Evolutionary conservation across 768 basidiomycete genomes (phyloP), one percentile per base, ranked within the genome.

Genomic region (Rhizopogon vinicolor): DNA sequence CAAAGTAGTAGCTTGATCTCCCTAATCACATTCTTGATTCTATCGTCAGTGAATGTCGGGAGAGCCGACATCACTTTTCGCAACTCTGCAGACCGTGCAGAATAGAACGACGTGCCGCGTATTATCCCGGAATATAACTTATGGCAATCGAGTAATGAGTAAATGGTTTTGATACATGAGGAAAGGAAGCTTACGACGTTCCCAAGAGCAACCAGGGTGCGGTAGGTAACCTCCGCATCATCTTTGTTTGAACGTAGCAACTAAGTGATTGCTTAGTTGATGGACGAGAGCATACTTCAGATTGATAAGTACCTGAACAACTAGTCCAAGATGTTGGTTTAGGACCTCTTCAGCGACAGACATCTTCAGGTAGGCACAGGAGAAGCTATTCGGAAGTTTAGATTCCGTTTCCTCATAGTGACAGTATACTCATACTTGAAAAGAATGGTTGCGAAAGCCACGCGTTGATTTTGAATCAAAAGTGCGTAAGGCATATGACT

Each of bases 371-470:
- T 71, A 68, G 37, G 84, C 66, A 60, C 87, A 89, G 2, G 89
- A 91, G 54, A 87, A 70, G 64, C 89, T 91, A 54, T n/a, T 8
- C 22, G 43, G 31, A 22, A 7, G 44, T 51, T 44, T 62, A 57
- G 44, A 54, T 51, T 29, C 37, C 29, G 13, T 7, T 39, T 19
- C 18, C 41, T 9, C 14, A 56, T 37, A 45, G 12, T 28, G 37
- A 33, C 39, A 18, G 55, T 35, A 12, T 16, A 33, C 16, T 78
- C 89, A 63, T 61, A 98, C 96, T 98, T 98, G 73, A 98, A 86
- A 33, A 91, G 70, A 37, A 94, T 72, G 0, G 94, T 95, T 4
- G 89, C 85, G 45, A 94, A 65, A 0, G 92, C 89, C 3, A 92
- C 76, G 31, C 90, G 82, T 48, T 88, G 88, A 3, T 76, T 73